phyloP scores from a whole-genome alignment of 257 asterid genomes.

The Datura wrightii region DNA sequence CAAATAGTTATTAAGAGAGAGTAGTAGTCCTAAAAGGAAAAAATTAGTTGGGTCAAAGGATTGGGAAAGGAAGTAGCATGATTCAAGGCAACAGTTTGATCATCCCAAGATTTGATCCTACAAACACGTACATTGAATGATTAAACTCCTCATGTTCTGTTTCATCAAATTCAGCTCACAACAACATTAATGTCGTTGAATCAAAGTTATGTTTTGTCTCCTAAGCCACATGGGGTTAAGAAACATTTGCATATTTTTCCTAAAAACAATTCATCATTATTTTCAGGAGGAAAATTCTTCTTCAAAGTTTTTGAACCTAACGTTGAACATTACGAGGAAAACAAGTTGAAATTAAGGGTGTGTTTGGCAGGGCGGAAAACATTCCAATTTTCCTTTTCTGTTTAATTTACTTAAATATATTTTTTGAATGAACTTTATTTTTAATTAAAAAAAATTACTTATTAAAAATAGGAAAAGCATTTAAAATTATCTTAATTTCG shows the following conservation, averaged over 20 bases:
- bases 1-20: too few relatives aligned
- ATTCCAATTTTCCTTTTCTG: too few relatives aligned
- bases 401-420: too few relatives aligned
- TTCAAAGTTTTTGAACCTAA: background rate
- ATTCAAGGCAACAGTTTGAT: background rate
- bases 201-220: constrained; percentile 1
- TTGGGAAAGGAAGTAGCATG: background rate
- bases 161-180: constrained; percentile 21
- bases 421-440: too few relatives aligned
- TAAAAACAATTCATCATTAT: background rate
- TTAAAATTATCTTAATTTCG: too few relatives aligned
- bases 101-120: constrained; percentile 14
- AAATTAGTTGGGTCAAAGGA: background rate
- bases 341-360: too few relatives aligned
- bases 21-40: too few relatives aligned
- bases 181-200: background rate
- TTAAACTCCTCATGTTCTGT: background rate
- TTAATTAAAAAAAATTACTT: too few relatives aligned
- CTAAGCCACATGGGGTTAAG: background rate
- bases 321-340: background rate
- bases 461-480: too few relatives aligned
- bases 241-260: background rate
- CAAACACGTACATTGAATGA: constrained; percentile 16
- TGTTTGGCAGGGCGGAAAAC: too few relatives aligned
- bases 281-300: background rate